Conservation (phyloP, 495 filamentous ascomycete genomes). For the Penicillium chermesinum region DNA sequence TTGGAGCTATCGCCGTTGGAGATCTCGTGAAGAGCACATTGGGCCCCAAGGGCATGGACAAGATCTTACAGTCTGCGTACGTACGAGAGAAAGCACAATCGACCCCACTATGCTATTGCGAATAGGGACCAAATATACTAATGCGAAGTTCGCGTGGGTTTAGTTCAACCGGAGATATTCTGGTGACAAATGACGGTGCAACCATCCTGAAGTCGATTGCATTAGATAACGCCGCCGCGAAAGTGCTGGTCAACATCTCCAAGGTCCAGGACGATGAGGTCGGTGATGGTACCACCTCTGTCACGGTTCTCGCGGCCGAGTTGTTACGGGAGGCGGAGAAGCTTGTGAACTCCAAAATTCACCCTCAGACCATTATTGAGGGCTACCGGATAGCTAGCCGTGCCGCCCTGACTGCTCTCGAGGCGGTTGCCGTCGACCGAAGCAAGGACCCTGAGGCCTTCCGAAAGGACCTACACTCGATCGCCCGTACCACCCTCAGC, state of each 20-base stretch:
- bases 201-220: conserved; percentile 98
- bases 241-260: conserved; percentile 93
- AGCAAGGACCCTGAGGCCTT: conserved; percentile 76
- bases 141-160: conserved; percentile 4
- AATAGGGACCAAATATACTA: conserved; percentile 10
- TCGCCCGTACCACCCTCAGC: conserved; percentile 94
- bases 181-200: conserved; percentile 97
- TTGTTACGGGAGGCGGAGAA: conserved; percentile 94
- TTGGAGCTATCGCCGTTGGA: conserved; percentile 95
- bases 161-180: conserved; percentile 91
- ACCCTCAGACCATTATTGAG: conserved; percentile 98
- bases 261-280: conserved; percentile 99
- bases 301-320: conserved; percentile 91
- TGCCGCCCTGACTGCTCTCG: conserved; percentile 78
- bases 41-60: conserved; percentile 98
- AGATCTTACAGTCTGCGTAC: conserved; percentile 96
- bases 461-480: conserved; percentile 81
- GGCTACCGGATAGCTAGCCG: conserved; percentile 94
- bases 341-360: conserved; percentile 94
- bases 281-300: conserved; percentile 89
- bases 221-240: conserved; percentile 97
- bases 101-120: conserved; percentile 1
- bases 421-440: conserved; percentile 80
- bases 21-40: conserved; percentile 96
- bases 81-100: conserved; percentile 27